Percentiles rank a stretch among this genome's conserved stretches.
These are phyloP conservation scores for Podochytrium sp. DNA, from an alignment of 192 early-diverging fungal genomes.

Conservation along the genomic window DNA sequence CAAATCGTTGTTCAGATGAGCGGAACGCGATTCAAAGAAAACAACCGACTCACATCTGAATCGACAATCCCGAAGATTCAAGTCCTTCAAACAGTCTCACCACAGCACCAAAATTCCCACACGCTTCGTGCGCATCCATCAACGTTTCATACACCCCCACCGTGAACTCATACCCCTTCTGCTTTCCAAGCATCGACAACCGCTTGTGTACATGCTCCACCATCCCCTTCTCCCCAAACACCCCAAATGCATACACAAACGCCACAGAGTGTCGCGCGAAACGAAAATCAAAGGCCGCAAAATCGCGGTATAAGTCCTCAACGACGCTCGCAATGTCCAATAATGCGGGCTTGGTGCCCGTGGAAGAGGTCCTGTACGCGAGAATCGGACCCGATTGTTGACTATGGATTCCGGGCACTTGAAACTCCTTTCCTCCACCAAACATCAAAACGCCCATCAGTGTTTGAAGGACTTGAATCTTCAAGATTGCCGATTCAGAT, in stretches of 20 bases:
- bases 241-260: constrained; percentile 21
- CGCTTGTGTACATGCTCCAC: constrained; percentile 3
- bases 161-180: not conserved
- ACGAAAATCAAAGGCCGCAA: not conserved
- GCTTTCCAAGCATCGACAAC: not conserved
- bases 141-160: not conserved
- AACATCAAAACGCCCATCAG: constrained; percentile 12
- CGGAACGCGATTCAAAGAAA: not conserved
- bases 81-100: not conserved
- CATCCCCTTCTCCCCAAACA: constrained; percentile 15
- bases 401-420: not conserved
- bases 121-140: constrained; percentile 1
- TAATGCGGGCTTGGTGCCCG: not conserved
- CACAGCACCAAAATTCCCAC: constrained; percentile 7
- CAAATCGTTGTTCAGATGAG: not conserved
- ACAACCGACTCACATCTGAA: not conserved
- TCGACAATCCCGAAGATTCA: not conserved
- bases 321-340: constrained; percentile 18
- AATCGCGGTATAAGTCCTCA: constrained; percentile 18
- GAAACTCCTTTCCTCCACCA: not conserved
- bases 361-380: constrained; percentile 6
- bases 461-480: not conserved
- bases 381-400: constrained; percentile 11
- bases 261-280: constrained; percentile 3
- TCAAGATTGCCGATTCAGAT: no score